These are phyloP conservation scores for Prunus mume DNA, from an alignment of 306 rosid genomes.

Conservation along the genomic window DNA sequence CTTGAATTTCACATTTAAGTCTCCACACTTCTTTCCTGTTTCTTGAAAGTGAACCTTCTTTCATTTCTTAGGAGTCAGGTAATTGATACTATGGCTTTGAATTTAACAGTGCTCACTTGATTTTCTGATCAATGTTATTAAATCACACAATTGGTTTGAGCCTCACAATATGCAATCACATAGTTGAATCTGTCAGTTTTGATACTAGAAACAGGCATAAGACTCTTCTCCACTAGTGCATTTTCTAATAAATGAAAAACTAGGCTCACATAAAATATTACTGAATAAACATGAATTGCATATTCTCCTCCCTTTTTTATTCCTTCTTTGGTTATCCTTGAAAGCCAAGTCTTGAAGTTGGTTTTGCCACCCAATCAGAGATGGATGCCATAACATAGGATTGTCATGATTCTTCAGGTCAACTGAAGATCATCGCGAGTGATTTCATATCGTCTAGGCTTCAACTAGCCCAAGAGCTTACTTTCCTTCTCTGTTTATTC, in stretches of 20 bases:
- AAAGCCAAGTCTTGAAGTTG: background rate
- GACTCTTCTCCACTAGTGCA: background rate
- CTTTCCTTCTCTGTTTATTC: too few relatives aligned
- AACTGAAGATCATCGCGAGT: background rate
- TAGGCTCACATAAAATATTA: background rate
- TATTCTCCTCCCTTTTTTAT: too few relatives aligned
- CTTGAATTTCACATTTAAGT: conserved; percentile 14
- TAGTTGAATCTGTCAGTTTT: background rate
- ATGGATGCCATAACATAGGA: background rate
- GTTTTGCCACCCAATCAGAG: background rate
- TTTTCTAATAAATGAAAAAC: background rate
- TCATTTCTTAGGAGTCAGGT: too few relatives aligned
- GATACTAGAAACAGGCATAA: background rate
- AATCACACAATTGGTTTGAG: background rate
- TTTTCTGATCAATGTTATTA: background rate
- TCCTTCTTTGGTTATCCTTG: background rate
- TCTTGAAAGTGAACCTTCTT: too few relatives aligned
- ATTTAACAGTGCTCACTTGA: background rate
- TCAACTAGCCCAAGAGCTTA: background rate
- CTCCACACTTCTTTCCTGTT: background rate
- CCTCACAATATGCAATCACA: too few relatives aligned
- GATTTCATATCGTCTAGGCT: background rate
- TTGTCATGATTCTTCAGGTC: background rate
- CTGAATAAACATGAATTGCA: too few relatives aligned
- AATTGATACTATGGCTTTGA: too few relatives aligned